Evolutionary conservation across 164 flowering plant species (phyloP), one percentile per base, ranked within the genome.

Genomic region (Nymphaea colorata): DNA sequence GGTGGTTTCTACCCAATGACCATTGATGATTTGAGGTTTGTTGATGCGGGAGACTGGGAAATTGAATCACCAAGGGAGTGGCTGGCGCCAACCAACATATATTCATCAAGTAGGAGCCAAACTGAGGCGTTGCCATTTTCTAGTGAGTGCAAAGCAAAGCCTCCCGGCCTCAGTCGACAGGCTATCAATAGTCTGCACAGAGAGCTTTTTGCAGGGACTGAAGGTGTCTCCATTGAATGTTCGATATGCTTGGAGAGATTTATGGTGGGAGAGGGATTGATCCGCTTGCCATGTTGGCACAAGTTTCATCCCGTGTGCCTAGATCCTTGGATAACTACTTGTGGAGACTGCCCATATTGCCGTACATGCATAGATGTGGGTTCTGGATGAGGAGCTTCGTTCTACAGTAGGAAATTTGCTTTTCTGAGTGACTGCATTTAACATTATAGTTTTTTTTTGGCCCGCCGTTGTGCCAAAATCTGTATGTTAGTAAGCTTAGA

Each of bases 281-380:
- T 83, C 25, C 61, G 78, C 71, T 69, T 92, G 65, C 83, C 86
- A 0, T 92, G 98, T 70, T 76, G 67, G 59, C 98, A 92, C 65
- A 78, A 80, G 72, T 92, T 85, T 71, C 98, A 92, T 73, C 74
- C 75, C 4, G 43, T 69, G 10, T 92, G 96, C 82, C 74, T 92
- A 75, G 75, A 76, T 65, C 93, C 92, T 0, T 92, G 94, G 98
- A 78, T 90, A 66, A 76, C 78, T 70, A 75, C 72, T 65, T 81
- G 94, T 67, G 98, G 93, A 3, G 94, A 87, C 75, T 92, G 98
- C 81, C 98, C 98, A 3, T 84, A 87, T 68, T 90, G 98, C 66
- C 82, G 95, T 42, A 78, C 72, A 67, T 72, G 44, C 66, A 79
- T 91, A 68, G 65, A 18, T 36, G 63, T 67, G 42, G 47, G 67